Percentiles rank a stretch among this genome's conserved stretches.
Conservation (phyloP, 495 filamentous ascomycete genomes). For the Penicillium bovifimosum region DNA sequence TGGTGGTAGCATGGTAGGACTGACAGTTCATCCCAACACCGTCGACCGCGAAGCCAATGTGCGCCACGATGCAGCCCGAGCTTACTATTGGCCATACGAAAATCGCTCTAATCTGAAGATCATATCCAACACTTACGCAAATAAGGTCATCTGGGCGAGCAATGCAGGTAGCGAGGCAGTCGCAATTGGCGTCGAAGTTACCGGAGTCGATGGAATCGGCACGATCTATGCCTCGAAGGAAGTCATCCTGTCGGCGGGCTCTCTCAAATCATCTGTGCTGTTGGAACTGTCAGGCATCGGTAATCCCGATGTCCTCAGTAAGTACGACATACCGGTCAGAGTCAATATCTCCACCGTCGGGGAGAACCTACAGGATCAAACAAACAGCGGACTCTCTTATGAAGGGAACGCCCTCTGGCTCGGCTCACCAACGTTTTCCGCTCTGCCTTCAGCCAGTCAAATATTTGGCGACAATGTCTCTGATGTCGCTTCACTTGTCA, state of each 20-base stretch:
- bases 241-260: constrained; percentile 54
- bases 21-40: constrained; percentile 36
- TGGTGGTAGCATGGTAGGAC: constrained; percentile 35
- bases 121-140: constrained; percentile 29
- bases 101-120: constrained; percentile 27
- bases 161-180: constrained; percentile 4
- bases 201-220: constrained; percentile 7
- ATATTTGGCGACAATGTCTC: constrained; percentile 23
- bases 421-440: constrained; percentile 18
- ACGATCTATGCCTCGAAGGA: constrained; percentile 47
- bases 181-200: constrained; percentile 26
- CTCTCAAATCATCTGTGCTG: constrained; percentile 51
- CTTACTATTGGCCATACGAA: constrained; percentile 41
- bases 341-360: constrained; percentile 41
- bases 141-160: constrained; percentile 31
- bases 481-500: constrained; percentile 20
- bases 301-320: constrained; percentile 28
- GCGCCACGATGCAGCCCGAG: constrained; percentile 46
- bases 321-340: constrained; percentile 32
- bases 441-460: constrained; percentile 23
- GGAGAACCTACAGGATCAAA: constrained; percentile 46
- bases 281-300: constrained; percentile 62
- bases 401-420: constrained; percentile 12
- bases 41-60: constrained; percentile 40
- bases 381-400: constrained; percentile 22